Evolutionary conservation across 2,329 filamentous ascomycete genomes (phyloP).

Genomic region (Monilinia vaccinii-corymbosi): DNA sequence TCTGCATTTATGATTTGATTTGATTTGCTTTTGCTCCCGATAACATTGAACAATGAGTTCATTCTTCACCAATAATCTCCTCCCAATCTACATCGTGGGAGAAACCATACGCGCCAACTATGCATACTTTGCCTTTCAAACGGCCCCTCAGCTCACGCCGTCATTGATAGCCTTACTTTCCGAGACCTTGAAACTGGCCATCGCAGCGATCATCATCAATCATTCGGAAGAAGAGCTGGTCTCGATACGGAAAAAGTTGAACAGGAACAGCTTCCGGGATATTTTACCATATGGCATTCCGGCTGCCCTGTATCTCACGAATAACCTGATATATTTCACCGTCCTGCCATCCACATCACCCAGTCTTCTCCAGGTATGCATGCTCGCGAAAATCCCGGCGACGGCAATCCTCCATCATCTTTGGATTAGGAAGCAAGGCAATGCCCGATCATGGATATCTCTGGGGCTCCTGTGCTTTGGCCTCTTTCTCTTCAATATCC

Average conservation of each 20-base stretch:
- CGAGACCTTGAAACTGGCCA: conserved; percentile 15
- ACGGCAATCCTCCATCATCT: conserved; percentile 21
- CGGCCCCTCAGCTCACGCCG: conserved; percentile 15
- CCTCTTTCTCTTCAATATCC: conserved; percentile 17
- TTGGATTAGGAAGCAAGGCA: conserved; percentile 17
- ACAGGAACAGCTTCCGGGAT: conserved; percentile 6
- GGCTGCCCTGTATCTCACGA: conserved; percentile 17
- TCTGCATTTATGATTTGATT: background rate
- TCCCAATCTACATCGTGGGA: conserved; percentile 7
- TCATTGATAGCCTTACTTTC: conserved; percentile 17
- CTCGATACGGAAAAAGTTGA: background rate
- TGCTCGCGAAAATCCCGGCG: conserved; percentile 19
- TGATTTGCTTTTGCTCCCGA: background rate
- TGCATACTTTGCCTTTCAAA: conserved; percentile 20
- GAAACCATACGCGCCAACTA: conserved; percentile 22
- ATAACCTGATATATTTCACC: conserved; percentile 22
- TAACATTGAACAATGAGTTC: background rate
- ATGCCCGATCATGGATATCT: conserved; percentile 16
- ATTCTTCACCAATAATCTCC: conserved; percentile 5
- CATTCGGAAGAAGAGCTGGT: conserved; percentile 5
- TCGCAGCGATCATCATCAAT: conserved; percentile 14
- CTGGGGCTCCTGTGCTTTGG: conserved; percentile 17
- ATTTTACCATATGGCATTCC: conserved; percentile 18
- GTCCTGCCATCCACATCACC: conserved; percentile 17
- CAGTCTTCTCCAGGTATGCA: conserved; percentile 19